Evolutionary conservation across 768 basidiomycete species (phyloP), one percentile per base, ranked within the genome.

Genomic region (Calocybe indica): DNA sequence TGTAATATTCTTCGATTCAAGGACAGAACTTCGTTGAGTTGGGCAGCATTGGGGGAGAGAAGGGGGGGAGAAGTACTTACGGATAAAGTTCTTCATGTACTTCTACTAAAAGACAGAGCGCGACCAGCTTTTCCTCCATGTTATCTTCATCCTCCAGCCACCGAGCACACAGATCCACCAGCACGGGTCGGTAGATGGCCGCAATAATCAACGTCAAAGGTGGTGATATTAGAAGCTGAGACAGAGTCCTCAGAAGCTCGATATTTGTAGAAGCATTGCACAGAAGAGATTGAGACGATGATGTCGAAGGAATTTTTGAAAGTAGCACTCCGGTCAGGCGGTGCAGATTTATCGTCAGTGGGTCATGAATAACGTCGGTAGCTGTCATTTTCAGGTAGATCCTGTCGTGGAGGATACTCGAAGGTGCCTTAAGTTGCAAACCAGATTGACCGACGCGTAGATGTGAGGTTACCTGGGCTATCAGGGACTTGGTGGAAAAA

Each of bases 111-210:
- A 78, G 63, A 55, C 75, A 80, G n/a, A 87, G 65, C 3, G 83
- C 82, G 40, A 74, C 67, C 40, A 83, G 64, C 55, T 77, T 73
- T 35, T 77, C 74, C 46, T 79, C 74, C 15, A 69, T 55, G 50
- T 72, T 62, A 28, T 72, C 65, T 32, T 74, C 58, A 49, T 73
- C 66, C 37, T 74, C 64, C 34, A 71, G 56, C 92, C 91, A 96
- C 57, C 88, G 67, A 3, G 87, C 87, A 57, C 83, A 84, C 22
- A 98, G 66, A 62, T 95, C 88, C 28, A 86, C 56, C 35, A 92
- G 62, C 45, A 97, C 64, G 3, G 94, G 93, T 51, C 86, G 70
- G 66, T 88, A 97, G 8, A 76, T 52, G 5, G 67, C 70, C 13
- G 86, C 79, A 50, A 97, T 71, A 9, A 69, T 57, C 30, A 75